phyloP scores from a whole-genome alignment of 225 moss, liverwort and hornwort species.

The Rhytidiadelphus loreus region DNA sequence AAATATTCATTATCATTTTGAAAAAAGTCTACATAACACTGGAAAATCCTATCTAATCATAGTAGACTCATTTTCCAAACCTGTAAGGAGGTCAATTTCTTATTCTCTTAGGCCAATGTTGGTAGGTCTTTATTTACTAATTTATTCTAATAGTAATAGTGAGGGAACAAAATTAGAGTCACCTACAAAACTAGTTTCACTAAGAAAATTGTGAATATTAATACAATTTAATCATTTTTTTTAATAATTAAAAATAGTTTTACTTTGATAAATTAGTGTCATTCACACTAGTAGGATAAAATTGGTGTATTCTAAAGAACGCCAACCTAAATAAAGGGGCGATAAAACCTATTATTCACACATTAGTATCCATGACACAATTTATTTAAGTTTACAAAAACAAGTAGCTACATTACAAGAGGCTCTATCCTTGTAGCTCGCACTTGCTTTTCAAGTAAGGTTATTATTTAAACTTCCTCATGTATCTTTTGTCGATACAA shows the following conservation, averaged over 20 bases:
- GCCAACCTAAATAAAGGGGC: background rate
- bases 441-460: background rate
- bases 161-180: background rate
- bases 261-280: background rate
- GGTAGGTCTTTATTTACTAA: background rate
- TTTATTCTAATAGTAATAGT: background rate
- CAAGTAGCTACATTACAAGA: background rate
- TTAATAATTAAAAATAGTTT: background rate
- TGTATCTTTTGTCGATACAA: background rate
- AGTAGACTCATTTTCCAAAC: background rate
- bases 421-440: background rate
- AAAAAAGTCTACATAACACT: background rate
- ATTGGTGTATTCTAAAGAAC: accelerated
- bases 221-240: background rate
- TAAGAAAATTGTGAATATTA: background rate
- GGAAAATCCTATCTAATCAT: background rate
- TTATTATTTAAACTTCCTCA: background rate
- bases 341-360: background rate
- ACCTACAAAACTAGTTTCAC: background rate
- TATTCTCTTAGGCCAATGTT: background rate
- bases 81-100: background rate
- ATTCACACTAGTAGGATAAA: background rate
- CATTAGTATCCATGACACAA: background rate
- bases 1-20: background rate
- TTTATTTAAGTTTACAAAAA: background rate